phyloP scores from a whole-genome alignment of 108 stramenopile species.

The Craspedostauros australis region DNA sequence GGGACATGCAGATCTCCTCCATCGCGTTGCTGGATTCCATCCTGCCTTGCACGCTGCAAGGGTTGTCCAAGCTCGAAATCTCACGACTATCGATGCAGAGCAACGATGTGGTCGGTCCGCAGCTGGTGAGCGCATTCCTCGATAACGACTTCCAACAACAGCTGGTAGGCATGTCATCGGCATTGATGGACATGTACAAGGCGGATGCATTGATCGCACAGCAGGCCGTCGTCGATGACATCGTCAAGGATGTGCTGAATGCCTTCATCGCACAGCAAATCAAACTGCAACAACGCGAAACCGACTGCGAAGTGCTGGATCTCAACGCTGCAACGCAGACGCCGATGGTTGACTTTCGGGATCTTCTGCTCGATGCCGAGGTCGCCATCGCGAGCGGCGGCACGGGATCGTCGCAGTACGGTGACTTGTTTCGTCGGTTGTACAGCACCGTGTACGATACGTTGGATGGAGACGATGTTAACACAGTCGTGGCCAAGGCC shows the following conservation, averaged over 20 bases:
- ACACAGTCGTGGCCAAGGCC: conserved; percentile 19
- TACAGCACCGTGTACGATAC: conserved; percentile 30
- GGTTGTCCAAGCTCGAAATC: too few species aligned
- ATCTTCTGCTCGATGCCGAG: conserved; percentile 32
- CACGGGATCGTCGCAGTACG: conserved; percentile 38
- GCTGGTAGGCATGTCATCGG: too few species aligned
- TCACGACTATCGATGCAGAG: too few species aligned
- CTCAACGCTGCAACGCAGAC: conserved; percentile 3
- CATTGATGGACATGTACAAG: too few species aligned
- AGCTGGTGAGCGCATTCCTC: too few species aligned
- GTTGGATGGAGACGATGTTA: too few species aligned
- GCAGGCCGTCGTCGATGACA: conserved; percentile 16
- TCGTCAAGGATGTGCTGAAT: conserved; percentile 15
- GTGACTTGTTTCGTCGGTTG: conserved; percentile 29
- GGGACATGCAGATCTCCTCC: conserved; percentile 24
- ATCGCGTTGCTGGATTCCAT: too few species aligned
- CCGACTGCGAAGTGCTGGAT: conserved; percentile 2
- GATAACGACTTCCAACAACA: too few species aligned
- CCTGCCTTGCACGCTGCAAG: too few species aligned
- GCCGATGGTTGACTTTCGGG: conserved; percentile 51
- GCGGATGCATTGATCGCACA: too few species aligned
- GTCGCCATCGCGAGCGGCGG: conserved; percentile 21
- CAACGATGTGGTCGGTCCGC: too few species aligned
- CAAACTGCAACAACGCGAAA: not conserved
- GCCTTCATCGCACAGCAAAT: conserved; percentile 4